Base-by-base conservation (phyloP, 176 grass and related monocot genomes). In the Eragrostis curvula region DNA sequence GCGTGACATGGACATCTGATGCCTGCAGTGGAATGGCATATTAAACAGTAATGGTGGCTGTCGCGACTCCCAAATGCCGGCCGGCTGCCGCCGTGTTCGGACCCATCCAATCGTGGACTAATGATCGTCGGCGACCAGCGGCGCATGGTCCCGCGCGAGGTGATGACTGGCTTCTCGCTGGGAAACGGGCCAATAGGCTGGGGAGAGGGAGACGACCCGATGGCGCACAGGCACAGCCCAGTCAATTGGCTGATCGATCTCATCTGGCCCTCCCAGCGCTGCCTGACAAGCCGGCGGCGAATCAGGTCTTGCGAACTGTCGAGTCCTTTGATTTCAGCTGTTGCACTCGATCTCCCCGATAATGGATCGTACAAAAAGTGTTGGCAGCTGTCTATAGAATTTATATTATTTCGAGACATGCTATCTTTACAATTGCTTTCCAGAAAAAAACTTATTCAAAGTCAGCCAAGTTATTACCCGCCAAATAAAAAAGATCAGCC, bases 21-120 rank as follows among this genome's bases (percentile, higher is more conserved):
- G 66, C 74, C 45, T 57, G 77, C 84, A 81, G 77, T 68, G 84
- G 60, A 86, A 81, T 66, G 84, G 48, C 77, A 86, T 86, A 80
- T 74, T 73, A 39, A 86, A 86, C 60, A 86, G 70, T 86, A 74
- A 80, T 79, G 77, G 32, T 23, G 23, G 23, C 57, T 60, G 52
- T 21, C 16, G 32, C 58, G 39, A 32, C 36, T 81, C 66, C 66
- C 70, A 69, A 58, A 69, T 2, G 32, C 32, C 32, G 32, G 66
- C 81, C 42, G 25, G 83, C 65, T 78, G 50, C 76, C 40, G 55
- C 18, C 58, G 74, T 40, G 9, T 67, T 81, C 9, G 77, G 70
- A 74, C 84, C 84, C 84, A 74, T 86, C 60, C 77, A 74, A 74
- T 81, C 60, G 57, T 74, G 60, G 39, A 81, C 77, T 74, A 86